Evolutionary conservation across 768 basidiomycete species (phyloP).

Genomic region (Suillus fuscotomentosus): DNA sequence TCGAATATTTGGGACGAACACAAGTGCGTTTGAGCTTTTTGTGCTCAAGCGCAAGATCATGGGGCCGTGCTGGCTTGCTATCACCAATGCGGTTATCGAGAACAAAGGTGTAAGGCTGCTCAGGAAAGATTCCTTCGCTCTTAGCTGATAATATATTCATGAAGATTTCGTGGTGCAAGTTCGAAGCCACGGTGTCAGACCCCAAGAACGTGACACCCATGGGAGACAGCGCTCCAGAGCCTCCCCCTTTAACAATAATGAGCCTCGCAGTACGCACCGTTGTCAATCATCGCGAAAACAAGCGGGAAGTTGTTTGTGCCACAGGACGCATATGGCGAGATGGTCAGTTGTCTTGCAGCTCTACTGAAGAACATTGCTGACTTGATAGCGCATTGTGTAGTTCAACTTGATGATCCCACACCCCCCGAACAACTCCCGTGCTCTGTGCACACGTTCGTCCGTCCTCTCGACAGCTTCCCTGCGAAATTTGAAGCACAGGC

Average conservation of each 20-base stretch:
- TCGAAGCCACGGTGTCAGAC: conserved; percentile 79
- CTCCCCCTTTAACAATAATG: conserved; percentile 88
- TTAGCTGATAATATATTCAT: neutral
- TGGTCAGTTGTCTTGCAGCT: conserved; percentile 36
- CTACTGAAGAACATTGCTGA: neutral
- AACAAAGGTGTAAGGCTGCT: conserved; percentile 67
- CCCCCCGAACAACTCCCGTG: conserved; percentile 87
- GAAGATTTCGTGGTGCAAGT: conserved; percentile 97
- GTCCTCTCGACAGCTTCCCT: conserved; percentile 87
- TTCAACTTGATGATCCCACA: conserved; percentile 86
- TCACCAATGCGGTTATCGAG: conserved; percentile 74
- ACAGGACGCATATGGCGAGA: conserved; percentile 83
- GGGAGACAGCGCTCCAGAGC: conserved; percentile 69
- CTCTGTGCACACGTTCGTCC: conserved; percentile 82
- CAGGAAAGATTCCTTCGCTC: neutral
- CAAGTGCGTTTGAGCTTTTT: conserved; percentile 88
- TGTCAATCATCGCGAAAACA: conserved; percentile 92
- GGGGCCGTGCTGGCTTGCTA: conserved; percentile 96
- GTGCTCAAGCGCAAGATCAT: conserved; percentile 97
- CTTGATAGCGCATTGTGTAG: conserved; percentile 36
- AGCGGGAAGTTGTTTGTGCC: conserved; percentile 88
- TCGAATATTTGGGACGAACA: conserved; percentile 88
- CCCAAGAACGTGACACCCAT: conserved; percentile 90
- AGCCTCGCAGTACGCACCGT: conserved; percentile 87
- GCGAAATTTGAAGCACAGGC: conserved; percentile 75